Base-by-base conservation (phyloP, 495 filamentous ascomycete genomes). In the Xylaria nigripes region DNA sequence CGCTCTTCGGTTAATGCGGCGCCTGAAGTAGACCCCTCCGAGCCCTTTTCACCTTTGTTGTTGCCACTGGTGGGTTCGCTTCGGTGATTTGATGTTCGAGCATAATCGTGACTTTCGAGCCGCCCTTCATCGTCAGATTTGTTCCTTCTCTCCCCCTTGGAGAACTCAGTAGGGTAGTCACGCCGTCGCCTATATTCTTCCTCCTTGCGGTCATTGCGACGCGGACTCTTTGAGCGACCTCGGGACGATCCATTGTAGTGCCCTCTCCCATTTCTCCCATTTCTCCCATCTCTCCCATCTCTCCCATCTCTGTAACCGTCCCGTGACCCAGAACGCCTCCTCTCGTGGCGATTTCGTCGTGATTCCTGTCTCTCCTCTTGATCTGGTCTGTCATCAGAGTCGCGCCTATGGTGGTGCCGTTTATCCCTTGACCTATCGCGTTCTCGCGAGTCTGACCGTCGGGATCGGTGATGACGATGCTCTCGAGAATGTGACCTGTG, bases 1-100 rank as follows among this genome's bases (percentile, higher is more conserved):
- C 79, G 80, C 54, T 86, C 82, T 15, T 76, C 71, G 32, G 76
- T 71, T 2, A 64, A 63, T 9, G 71, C 66, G 30, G 66, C 57
- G 21, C 46, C 36, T 21, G 64, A 59, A 15, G 60, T 48, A 34
- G 19, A n/a, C 6, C 36, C 57, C 9, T 5, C 3, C 18, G 30
- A 13, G 15, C 45, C 45, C 10, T 48, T 44, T 1, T 2, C 16
- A 7, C 55, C 50, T 16, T 41, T 32, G 13, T 23, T 24, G 38
- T 49, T 51, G 29, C 41, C 49, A 24, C 56, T 56, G 21, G 30
- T 51, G 6, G 56, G 48, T 12, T 50, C 50, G 18, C 55, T 58
- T 25, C 60, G 55, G 43, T 61, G 57, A 16, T 21, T 9, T 8
- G 60, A 50, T 25, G 49, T 21, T 55, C 61, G 45, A 50, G 51